phyloP scores from a whole-genome alignment of 2,329 filamentous ascomycete species.

The Fusarium nanum region DNA sequence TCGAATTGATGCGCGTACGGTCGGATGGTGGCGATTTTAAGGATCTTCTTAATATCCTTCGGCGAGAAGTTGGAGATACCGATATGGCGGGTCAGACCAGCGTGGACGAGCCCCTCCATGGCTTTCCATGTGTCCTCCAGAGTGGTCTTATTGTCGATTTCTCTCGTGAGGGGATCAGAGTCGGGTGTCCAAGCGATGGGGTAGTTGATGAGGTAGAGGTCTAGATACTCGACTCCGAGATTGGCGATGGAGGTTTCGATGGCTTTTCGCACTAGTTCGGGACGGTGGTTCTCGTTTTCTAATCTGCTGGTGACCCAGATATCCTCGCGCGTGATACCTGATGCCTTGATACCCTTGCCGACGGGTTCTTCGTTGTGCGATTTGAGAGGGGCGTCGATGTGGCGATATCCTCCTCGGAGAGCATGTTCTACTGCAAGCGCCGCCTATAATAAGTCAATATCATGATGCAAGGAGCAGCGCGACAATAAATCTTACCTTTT shows the following conservation, averaged over 20 bases:
- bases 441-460: constrained; percentile 18
- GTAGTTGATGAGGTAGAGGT: constrained; percentile 50
- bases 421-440: constrained; percentile 64
- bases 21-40: constrained; percentile 48
- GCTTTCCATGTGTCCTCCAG: constrained; percentile 49
- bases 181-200: constrained; percentile 44
- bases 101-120: constrained; percentile 45
- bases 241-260: constrained; percentile 48
- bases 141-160: constrained; percentile 35
- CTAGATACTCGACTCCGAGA: constrained; percentile 49
- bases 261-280: constrained; percentile 45
- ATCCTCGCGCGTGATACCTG: constrained; percentile 44
- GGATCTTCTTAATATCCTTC: constrained; percentile 59
- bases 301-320: constrained; percentile 50
- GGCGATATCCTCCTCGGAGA: constrained; percentile 64
- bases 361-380: constrained; percentile 70
- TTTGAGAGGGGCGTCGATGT: constrained; percentile 67
- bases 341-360: constrained; percentile 57
- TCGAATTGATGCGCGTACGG: constrained; percentile 55
- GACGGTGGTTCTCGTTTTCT: constrained; percentile 51
- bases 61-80: constrained; percentile 70
- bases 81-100: constrained; percentile 45
- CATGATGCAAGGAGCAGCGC: accelerated
- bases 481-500: constrained; percentile 14
- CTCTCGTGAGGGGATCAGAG: constrained; percentile 4